Evolutionary conservation across 1,284 basidiomycete genomes (phyloP), one percentile per base, ranked within the genome.

Genomic region (Naganishia sp.): DNA sequence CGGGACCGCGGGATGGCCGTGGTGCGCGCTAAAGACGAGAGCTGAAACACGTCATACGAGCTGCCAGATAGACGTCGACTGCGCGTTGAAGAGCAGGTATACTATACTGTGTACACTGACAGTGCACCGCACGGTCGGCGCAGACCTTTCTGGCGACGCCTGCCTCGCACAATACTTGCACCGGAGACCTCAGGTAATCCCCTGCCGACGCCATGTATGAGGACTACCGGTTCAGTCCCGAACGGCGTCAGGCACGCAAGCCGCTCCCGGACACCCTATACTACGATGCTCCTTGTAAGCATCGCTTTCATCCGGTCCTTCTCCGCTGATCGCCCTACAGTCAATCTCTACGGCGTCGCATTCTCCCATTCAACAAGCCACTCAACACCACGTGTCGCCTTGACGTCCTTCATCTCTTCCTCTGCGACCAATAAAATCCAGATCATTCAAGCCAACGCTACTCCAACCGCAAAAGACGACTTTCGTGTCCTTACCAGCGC

Each of bases 291-390:
- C 69, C 67, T 31, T 68, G 69, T 68, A 43, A 64, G 69, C 52
- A 35, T 25, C 41, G 9, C 11, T 21, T 28, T 51, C 32, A 7
- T 6, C n/a, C 6, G 6, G n/a, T 25, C 5, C n/a, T 7, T 68
- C 21, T 35, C 31, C 35, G 47, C 55, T 57, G 25, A 55, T 32
- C 25, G 13, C 13, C 17, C 21, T 13, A 10, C 42, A 81, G 80
- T 74, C 65, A 73, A 76, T 35, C 71, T 81, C 25, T 80, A 79
- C 67, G 78, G 78, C 17, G 57, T 81, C 9, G 73, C 73, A 11
- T 80, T 79, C 71, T 78, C 78, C 18, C 72, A 78, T 53, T 73
- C 73, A 6, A 63, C 75, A 6, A 62, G 58, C 2, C 77, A 79
- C 57, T 75, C 74, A 13, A 70, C 72, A 21, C 47, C 57, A 21